Evolutionary conservation across 2,329 filamentous ascomycete species (phyloP), one percentile per base, ranked within the genome.

Genomic region (Pestalotiopsis sp.): DNA sequence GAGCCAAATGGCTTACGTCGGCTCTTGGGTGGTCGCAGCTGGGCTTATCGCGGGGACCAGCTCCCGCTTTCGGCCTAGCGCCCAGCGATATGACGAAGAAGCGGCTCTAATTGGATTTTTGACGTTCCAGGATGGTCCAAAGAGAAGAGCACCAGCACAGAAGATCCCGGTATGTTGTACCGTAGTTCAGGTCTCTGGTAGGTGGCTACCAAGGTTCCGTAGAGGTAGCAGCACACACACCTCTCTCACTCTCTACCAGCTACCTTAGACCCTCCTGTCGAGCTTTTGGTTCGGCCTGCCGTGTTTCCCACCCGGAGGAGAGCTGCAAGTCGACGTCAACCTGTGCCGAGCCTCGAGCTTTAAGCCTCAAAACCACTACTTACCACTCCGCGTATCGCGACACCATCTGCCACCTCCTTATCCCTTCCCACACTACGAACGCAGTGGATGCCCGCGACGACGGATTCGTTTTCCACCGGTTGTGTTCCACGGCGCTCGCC

Each of bases 241-340:
- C 11, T 9, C 39, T 45, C 14, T 45, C 12, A 45, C 45, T 7
- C 27, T 31, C 45, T 52, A n/a, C 14, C 45, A 31, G 27, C 17
- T 52, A 52, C 57, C 23, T 60, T 27, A 25, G 25, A 14, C 57
- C 14, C 57, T 27, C n/a, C 57, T 60, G 62, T 38, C 39, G 41
- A 64, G 41, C 41, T 64, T n/a, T 60, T 23, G 38, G 17, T 49
- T 25, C 23, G 62, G 11, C 25, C 39, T 25, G 38, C 36, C 25
- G 41, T 57, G 45, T 57, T n/a, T 25, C 36, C 36, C 55, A 45
- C 38, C 64, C 64, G 45, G 45, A 52, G 64, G 36, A 55, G 64
- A 39, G 27, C 64, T 66, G 64, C 64, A 66, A 59, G 23, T 20
- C 63, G 52, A 66, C 64, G 64, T 60, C 64, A 66, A 66, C n/a